Conservation (phyloP, 2,329 filamentous ascomycete species). For the Cladophialophora immunda region DNA sequence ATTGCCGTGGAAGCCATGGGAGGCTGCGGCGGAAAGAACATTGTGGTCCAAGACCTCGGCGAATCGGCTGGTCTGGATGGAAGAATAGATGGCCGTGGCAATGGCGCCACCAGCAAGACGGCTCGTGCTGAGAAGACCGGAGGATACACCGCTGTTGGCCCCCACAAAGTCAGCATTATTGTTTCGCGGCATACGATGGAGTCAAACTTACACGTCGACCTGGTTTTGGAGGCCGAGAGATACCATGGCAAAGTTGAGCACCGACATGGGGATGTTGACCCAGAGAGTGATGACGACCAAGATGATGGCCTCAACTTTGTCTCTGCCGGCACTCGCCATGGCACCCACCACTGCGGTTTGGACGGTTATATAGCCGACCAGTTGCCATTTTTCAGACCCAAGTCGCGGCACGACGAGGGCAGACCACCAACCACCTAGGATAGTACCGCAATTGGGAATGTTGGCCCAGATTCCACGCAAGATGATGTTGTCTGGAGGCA, state of each 20-base stretch:
- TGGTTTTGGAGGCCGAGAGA: conserved; percentile 7
- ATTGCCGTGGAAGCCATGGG: conserved; percentile 49
- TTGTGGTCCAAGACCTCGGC: neutral
- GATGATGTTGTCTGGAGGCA: no score
- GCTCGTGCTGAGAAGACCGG: conserved; percentile 37
- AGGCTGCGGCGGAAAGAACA: conserved; percentile 45
- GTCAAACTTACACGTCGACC: conserved; percentile 13
- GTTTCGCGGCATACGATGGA: no score
- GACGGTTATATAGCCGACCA: conserved; percentile 3
- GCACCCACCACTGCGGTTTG: neutral
- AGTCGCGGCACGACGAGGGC: conserved; percentile 17
- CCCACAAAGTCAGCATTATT: no score
- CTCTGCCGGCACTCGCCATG: neutral
- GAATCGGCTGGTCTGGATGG: conserved; percentile 36
- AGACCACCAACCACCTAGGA: no score
- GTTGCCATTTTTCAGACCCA: conserved; percentile 9
- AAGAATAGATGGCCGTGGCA: conserved; percentile 38
- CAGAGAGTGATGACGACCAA: neutral
- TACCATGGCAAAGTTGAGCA: conserved; percentile 11
- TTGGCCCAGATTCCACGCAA: no score
- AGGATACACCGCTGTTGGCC: conserved; percentile 29
- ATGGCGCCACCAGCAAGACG: conserved; percentile 39
- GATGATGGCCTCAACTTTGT: conserved; percentile 6
- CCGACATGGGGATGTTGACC: neutral
- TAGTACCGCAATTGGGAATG: no score